Evolutionary conservation across 1,139 yeast species (phyloP).

Genomic region (Wickerhamomyces sp.): DNA sequence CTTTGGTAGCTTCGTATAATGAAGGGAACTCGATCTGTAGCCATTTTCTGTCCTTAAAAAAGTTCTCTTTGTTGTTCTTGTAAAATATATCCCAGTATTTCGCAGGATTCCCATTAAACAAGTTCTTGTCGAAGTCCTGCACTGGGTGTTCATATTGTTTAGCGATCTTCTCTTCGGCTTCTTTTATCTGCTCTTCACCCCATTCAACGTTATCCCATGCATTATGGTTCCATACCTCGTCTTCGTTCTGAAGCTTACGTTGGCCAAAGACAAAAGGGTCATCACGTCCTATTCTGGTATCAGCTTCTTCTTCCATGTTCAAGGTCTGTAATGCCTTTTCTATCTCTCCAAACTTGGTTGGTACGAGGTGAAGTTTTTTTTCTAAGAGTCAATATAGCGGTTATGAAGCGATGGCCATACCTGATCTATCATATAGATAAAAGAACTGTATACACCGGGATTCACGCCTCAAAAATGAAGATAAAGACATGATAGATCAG

Average conservation of each 20-base stretch:
- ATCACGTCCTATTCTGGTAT: constrained; percentile 69
- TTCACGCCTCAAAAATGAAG: no score
- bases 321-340: no score
- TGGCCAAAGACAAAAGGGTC: constrained; percentile 91
- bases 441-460: no score
- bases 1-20: constrained; percentile 69
- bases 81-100: constrained; percentile 95
- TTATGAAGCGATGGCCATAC: background rate
- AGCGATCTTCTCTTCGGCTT: constrained; percentile 70
- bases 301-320: constrained; percentile 15
- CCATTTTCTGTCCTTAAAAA: constrained; percentile 97
- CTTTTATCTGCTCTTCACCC: constrained; percentile 83
- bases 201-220: constrained; percentile 99
- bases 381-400: background rate
- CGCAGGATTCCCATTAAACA: constrained; percentile 82
- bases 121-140: constrained; percentile 71
- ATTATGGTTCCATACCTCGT: constrained; percentile 86
- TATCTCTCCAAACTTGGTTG: background rate
- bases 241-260: constrained; percentile 62
- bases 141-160: constrained; percentile 83
- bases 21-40: constrained; percentile 89
- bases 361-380: background rate
- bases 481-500: no score
- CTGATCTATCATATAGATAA: no score
- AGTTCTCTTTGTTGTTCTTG: constrained; percentile 83